Evolutionary conservation across 106 monocot species (phyloP), one percentile per base, ranked within the genome.

Genomic region (Phalaenopsis equestris): DNA sequence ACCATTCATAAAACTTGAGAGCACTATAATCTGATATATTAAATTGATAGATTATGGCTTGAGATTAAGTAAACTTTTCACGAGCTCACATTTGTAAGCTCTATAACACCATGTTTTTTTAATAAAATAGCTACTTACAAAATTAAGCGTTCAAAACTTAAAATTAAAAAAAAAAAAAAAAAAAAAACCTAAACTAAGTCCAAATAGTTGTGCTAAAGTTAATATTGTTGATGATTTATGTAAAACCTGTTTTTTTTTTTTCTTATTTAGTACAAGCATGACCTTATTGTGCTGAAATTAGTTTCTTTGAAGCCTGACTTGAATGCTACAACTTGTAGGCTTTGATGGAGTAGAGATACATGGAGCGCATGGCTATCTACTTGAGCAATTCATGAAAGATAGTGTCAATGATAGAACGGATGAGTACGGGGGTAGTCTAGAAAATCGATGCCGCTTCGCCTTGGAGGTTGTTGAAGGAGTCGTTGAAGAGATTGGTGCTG

Each of bases 341-440:
- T 82, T 82, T 37, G 82, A 82, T 23, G 82, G 82, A 46, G 82
- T 82, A 16, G 82, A 82, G 67, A 48, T 82, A 2, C 82, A 82
- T n/a, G 77, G 77, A 3, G 76, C 77, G 9, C 64, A 82, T 42
- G 82, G 82, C 49, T 82, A 77, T 57, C 21, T 82, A 42, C 45
- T 82, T 1, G 82, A 82, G 18, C 82, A 82, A 21, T 82, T 82
- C 77, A 82, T 82, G 82, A 82, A 82, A 43, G 82, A 82, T 36
- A 39, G 77, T 19, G 77, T 55, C 1, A 82, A 82, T 43, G 82
- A 82, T 36, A 30, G 82, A 12, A 77, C 82, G 0, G 82, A 82
- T 61, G 49, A 48, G 48, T 82, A 82, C 42, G 82, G 77, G 7
- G 82, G 77, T 55, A 82, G 48, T 16, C 38, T 82, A 41, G 77